These are phyloP conservation scores for Myxozyma neotropica DNA, from an alignment of 805 yeast genomes.

Conservation along the genomic window DNA sequence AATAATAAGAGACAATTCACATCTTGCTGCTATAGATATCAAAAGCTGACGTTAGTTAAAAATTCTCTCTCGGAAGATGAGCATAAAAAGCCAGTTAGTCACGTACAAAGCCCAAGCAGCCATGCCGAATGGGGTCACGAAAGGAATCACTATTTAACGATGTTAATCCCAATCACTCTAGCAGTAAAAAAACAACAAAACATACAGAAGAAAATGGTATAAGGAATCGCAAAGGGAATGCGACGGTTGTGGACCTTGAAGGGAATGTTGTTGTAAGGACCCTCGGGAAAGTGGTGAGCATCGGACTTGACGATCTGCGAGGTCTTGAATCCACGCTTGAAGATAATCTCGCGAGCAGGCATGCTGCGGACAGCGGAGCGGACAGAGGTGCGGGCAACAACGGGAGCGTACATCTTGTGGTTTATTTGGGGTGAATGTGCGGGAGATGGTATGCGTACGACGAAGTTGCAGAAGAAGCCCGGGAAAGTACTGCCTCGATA, in stretches of 20 bases:
- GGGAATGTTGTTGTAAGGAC: constrained; percentile 90
- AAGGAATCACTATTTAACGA: constrained; percentile 25
- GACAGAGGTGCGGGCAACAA: constrained; percentile 20
- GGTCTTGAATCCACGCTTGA: constrained; percentile 42
- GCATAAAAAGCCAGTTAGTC: background rate
- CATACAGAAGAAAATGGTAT: constrained; percentile 28
- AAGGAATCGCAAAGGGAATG: constrained; percentile 37
- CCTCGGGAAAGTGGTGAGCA: constrained; percentile 64
- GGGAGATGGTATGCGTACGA: background rate
- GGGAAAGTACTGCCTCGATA: background rate
- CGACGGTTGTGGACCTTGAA: constrained; percentile 92
- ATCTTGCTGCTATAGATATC: constrained; percentile 21
- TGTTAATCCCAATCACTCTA: background rate
- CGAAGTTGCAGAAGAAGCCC: background rate
- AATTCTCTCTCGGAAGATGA: background rate
- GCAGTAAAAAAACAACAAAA: background rate
- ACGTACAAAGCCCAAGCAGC: constrained; percentile 32
- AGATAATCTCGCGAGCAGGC: constrained; percentile 24
- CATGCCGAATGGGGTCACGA: constrained; percentile 34
- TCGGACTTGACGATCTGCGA: constrained; percentile 43
- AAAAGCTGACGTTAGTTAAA: constrained; percentile 2
- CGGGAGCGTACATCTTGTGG: constrained; percentile 25
- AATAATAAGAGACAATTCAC: constrained; percentile 1
- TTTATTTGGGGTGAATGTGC: background rate
- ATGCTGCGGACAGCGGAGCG: constrained; percentile 17